Evolutionary conservation across 768 basidiomycete genomes (phyloP), one percentile per base, ranked within the genome.

Genomic region (Amanita thiersii): DNA sequence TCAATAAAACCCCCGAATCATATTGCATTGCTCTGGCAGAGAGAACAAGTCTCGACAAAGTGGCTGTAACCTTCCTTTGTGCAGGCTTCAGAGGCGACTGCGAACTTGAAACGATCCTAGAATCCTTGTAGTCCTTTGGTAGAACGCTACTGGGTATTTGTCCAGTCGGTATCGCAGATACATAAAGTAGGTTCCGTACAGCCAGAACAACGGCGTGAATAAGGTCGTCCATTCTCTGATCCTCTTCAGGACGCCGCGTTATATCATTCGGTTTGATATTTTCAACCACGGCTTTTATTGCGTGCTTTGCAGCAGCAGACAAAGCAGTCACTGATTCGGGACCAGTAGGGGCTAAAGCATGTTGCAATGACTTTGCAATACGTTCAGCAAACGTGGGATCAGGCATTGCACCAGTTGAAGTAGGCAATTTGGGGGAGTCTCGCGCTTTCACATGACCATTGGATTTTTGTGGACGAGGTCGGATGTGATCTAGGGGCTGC

Each of bases 1-100:
- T 58, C 3, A 77, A 58, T 17, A 75, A 67, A 1, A 75, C 71
- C 11, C 78, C 80, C 0, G 83, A 81, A 52, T 88, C 82, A 46
- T 86, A 87, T 52, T 85, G 79, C 62, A 88, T 81, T 0, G 92
- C 90, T 37, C 94, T 82, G n/a, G 88, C 81, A 5, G 86, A 88
- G 2, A 96, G 75, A 21, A 94, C 86, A 20, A 97, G 69, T 56
- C 92, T 84, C 14, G 88, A 92, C 6, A 94, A 66, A 0, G 89
- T 90, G 5, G 89, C 86, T 2, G 89, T 88, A 23, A 94, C 83
- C 52, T 87, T 88, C 39, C 87, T 72, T 44, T 89, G 88, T 0
- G 79, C 78, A 5, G 83, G 81, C 58, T 89, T 90, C 31, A 90
- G 66, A 5, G 82, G 65, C 2, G 79, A 68, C 49, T 76, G 72